Conservation (phyloP, 2,329 filamentous ascomycete species). For the Beauveria brongniartii region DNA sequence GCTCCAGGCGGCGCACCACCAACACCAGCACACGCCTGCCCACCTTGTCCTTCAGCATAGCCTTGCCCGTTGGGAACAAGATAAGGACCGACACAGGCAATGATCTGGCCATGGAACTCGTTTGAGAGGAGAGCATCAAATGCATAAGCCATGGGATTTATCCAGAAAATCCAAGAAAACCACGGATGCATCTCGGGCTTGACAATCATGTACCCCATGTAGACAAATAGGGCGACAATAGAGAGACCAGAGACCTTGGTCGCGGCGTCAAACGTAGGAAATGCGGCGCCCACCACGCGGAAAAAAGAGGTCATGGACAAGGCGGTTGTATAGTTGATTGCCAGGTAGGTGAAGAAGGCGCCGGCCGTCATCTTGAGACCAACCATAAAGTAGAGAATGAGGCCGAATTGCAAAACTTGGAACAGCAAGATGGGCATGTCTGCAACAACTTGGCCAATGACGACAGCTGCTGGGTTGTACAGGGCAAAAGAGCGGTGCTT, state of each 20-base stretch:
- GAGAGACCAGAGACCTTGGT: background rate
- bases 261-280: background rate
- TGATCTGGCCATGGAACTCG: background rate
- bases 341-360: background rate
- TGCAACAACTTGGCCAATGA: constrained; percentile 32
- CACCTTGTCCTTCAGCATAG: background rate
- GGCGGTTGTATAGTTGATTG: background rate
- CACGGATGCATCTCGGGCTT: background rate
- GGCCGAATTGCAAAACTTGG: too few relatives aligned
- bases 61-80: background rate
- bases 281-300: background rate
- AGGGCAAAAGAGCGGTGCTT: constrained; percentile 31
- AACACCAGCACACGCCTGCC: background rate
- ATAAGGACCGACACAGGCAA: background rate
- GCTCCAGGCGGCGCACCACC: background rate
- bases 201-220: background rate
- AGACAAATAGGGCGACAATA: background rate
- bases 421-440: background rate
- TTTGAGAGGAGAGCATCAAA: background rate
- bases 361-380: background rate
- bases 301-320: background rate
- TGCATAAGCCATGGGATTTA: background rate
- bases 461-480: constrained; percentile 35
- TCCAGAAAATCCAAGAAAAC: background rate
- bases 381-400: background rate